phyloP scores from a whole-genome alignment of 2,329 filamentous ascomycete genomes.

The Trichoderma asperellum region DNA sequence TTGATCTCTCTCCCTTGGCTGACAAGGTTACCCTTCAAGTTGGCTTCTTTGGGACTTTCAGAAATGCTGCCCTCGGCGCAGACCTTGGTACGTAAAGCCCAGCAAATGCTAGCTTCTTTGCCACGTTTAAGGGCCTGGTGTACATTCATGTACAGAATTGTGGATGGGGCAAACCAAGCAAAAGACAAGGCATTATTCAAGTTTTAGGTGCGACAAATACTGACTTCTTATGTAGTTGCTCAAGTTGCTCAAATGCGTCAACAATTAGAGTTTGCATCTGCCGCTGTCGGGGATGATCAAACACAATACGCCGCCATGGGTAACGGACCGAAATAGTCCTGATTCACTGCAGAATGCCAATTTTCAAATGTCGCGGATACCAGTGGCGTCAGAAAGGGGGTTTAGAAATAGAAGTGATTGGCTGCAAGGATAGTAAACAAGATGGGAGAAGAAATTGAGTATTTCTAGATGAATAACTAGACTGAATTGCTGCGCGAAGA shows the following conservation, averaged over 20 bases:
- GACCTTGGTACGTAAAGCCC: not conserved
- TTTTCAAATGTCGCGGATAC: not conserved
- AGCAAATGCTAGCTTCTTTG: not conserved
- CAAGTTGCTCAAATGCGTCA: not conserved
- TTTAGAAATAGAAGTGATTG: not conserved
- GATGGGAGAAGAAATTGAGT: not conserved
- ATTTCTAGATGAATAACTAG: not conserved
- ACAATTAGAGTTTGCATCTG: not conserved
- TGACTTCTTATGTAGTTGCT: not conserved
- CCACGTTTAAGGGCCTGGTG: too few species aligned
- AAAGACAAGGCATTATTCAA: too few species aligned
- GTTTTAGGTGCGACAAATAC: too few species aligned
- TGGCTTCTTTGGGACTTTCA: slow-evolving; percentile 10
- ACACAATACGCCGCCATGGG: not conserved
- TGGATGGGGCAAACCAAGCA: too few species aligned
- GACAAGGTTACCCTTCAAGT: slow-evolving; percentile 7
- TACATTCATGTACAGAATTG: too few species aligned
- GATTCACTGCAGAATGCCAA: not conserved
- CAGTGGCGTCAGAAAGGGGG: not conserved
- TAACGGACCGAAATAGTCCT: not conserved
- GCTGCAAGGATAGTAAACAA: not conserved
- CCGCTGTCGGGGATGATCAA: too few species aligned
- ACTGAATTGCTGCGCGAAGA: not conserved
- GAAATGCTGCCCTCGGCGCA: not conserved
- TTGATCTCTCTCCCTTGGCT: not conserved